Percentiles rank a stretch among this genome's conserved stretches.
phyloP scores from a whole-genome alignment of 768 basidiomycete genomes.

The Auricularia sp. region DNA sequence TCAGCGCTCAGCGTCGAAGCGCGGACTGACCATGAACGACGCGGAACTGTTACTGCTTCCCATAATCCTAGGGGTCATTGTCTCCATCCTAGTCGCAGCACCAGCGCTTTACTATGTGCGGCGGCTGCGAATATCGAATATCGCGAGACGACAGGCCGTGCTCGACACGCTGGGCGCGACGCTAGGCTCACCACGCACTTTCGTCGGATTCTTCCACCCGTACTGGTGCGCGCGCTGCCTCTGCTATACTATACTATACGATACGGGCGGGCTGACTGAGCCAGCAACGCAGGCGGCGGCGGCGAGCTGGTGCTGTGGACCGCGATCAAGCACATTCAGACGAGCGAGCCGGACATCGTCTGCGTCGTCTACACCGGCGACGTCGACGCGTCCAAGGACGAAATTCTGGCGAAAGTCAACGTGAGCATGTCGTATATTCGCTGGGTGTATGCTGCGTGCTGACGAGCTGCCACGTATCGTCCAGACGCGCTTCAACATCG shows the following conservation, averaged over 20 bases:
- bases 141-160: neutral
- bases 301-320: conserved; percentile 95
- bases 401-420: conserved; percentile 74
- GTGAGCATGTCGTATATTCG: conserved; percentile 28
- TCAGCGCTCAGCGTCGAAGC: too few relatives aligned
- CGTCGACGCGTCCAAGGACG: conserved; percentile 61
- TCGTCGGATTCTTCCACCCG: conserved; percentile 89
- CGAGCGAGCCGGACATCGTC: conserved; percentile 50
- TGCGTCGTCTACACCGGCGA: conserved; percentile 89
- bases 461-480: neutral
- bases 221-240: conserved; percentile 59
- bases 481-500: conserved; percentile 74
- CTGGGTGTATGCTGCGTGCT: neutral
- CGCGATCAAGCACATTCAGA: conserved; percentile 69
- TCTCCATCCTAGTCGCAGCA: neutral
- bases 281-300: conserved; percentile 90
- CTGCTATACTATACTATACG: neutral
- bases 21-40: neutral
- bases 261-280: conserved; percentile 23
- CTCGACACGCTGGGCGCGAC: neutral
- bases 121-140: neutral
- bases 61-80: neutral
- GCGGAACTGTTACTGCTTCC: neutral
- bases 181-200: conserved; percentile 6
- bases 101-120: neutral